phyloP scores from a whole-genome alignment of 129 eudicot genomes.

The Rutidosis leptorrhynchoides region DNA sequence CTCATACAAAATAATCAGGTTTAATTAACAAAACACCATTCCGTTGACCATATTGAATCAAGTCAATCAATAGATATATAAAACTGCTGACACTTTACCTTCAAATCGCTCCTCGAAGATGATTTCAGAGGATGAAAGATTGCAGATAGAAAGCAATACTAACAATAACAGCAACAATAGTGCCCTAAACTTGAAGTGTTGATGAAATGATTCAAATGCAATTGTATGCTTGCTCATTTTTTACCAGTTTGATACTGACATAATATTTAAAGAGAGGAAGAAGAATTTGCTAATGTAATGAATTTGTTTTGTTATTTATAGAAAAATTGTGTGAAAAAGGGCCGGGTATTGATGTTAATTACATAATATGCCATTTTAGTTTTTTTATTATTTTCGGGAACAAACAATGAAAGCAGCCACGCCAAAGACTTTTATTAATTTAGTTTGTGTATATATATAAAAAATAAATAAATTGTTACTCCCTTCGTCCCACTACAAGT shows the following conservation, averaged over 20 bases:
- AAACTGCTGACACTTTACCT: constrained; percentile 37
- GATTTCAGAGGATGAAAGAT: constrained; percentile 53
- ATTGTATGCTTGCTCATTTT: constrained; percentile 14
- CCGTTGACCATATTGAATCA: neutral
- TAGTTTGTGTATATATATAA: too few relatives aligned
- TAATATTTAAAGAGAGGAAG: neutral
- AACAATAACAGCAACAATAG: constrained; percentile 5
- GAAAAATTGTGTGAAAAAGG: neutral
- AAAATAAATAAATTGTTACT: too few relatives aligned
- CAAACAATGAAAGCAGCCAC: neutral
- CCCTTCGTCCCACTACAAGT: too few relatives aligned
- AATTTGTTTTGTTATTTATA: constrained; percentile 24
- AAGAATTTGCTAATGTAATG: constrained; percentile 7
- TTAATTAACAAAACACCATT: neutral
- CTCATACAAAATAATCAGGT: neutral
- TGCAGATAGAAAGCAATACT: constrained; percentile 30
- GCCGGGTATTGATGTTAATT: neutral
- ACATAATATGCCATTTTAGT: constrained; percentile 20
- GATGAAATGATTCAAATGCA: constrained; percentile 9
- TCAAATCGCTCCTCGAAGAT: constrained; percentile 91
- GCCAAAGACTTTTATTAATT: neutral
- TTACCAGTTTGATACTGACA: constrained; percentile 14
- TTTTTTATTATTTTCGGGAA: neutral
- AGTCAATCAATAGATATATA: neutral
- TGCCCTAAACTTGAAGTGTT: constrained; percentile 8